These are phyloP conservation scores for Lycium ferocissimum DNA, from an alignment of 257 asterid species.

Conservation along the genomic window DNA sequence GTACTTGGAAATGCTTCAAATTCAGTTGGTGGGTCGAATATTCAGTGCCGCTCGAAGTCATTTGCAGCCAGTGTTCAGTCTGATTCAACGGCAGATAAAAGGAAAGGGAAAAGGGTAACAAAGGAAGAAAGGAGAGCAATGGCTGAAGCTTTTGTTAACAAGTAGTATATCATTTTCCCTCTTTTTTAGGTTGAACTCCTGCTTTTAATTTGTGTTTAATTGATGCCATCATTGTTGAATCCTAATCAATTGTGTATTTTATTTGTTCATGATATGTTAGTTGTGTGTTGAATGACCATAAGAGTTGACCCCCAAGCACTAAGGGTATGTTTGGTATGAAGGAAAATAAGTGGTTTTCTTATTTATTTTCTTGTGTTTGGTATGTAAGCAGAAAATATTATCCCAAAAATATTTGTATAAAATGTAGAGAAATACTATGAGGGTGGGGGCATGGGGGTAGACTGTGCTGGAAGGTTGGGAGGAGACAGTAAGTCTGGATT, in stretches of 20 bases:
- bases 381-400: no score
- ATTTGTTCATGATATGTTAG: no score
- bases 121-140: conserved; percentile 59
- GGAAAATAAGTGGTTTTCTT: no score
- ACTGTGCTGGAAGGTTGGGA: no score
- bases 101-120: conserved; percentile 49
- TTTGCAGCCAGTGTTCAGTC: conserved; percentile 52
- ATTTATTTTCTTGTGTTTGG: no score
- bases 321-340: no score
- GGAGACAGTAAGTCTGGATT: no score
- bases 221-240: neutral
- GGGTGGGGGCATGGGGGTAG: no score
- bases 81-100: conserved; percentile 39
- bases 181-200: neutral
- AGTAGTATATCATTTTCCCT: conserved; percentile 44
- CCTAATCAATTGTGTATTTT: neutral
- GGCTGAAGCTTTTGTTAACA: conserved; percentile 63
- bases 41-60: conserved; percentile 45
- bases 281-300: no score
- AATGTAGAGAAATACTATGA: no score
- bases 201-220: neutral
- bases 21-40: conserved; percentile 38
- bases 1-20: conserved; percentile 41
- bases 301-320: no score
- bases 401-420: no score